Evolutionary conservation across 352 stramenopile genomes (phyloP), one percentile per base, ranked within the genome.

Genomic region (Thalassiosira hispida): DNA sequence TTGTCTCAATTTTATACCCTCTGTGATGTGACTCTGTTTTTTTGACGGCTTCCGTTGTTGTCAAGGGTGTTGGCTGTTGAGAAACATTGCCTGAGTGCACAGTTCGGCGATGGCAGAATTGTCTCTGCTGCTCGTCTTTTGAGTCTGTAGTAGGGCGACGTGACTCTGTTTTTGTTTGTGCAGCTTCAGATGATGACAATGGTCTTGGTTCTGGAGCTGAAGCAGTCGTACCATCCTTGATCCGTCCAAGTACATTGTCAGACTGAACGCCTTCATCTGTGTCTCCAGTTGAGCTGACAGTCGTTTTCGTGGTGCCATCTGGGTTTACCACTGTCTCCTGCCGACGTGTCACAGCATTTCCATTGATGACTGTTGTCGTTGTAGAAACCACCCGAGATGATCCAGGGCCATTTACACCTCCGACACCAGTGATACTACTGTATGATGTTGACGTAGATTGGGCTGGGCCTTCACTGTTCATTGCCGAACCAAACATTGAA

Each of bases 311-410:
- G 20, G 63, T 76, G 6, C 74, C 74, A 67, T 82, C 67, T 27
- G 74, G 74, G 33, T 77, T 67, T 12, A 78, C 35, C 14, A 65
- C 44, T 11, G 60, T 77, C 56, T 72, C 40, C 57, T 82, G 57
- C 14, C 14, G 47, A 25, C 49, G 38, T 44, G 66, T 78, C 14
- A 73, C 53, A 20, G 53, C 42, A 42, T 78, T 73, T 53, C 74
- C 74, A 68, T 82, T 69, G 14, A 77, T 62, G 9, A 65, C 59
- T 47, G 49, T 67, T 18, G 57, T 73, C 33, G 66, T 74, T 44
- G 67, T 78, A 0, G 74, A 82, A 29, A 82, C 29, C 42, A 71
- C 76, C 46, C 31, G 65, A 12, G 46, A 53, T 25, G 33, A 52
- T 51, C 52, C 52, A 18, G 25, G 11, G 0, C 70, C 59, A 60